Conservation (phyloP, 2,329 filamentous ascomycete genomes). For the Microcera coccophila region DNA sequence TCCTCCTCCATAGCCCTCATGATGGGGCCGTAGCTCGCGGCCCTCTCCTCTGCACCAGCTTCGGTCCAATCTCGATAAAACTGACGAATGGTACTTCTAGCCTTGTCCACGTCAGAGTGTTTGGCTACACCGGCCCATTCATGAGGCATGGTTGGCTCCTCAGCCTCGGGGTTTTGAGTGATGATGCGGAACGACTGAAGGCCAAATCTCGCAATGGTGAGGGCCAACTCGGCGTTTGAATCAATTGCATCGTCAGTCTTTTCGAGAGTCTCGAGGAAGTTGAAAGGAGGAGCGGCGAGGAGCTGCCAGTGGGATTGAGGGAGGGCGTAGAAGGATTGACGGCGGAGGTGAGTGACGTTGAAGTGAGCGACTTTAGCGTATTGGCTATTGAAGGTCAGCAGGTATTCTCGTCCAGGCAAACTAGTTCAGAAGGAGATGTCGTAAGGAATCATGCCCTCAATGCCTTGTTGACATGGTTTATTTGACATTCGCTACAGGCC, state of each 20-base stretch:
- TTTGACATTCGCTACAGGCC: too few species aligned
- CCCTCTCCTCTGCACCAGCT: slow-evolving; percentile 69
- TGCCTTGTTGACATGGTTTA: too few species aligned
- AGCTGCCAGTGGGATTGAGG: slow-evolving; percentile 80
- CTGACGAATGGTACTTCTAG: slow-evolving; percentile 85
- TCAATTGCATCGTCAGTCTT: slow-evolving; percentile 85
- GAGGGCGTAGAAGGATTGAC: slow-evolving; percentile 89
- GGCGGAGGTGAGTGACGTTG: slow-evolving; percentile 84
- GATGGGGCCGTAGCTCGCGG: slow-evolving; percentile 73
- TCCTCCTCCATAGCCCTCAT: slow-evolving; percentile 59
- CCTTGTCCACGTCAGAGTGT: slow-evolving; percentile 78
- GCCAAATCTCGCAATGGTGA: slow-evolving; percentile 68
- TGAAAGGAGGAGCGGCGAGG: slow-evolving; percentile 77
- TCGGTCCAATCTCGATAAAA: slow-evolving; percentile 93
- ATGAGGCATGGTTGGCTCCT: slow-evolving; percentile 47
- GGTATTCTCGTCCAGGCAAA: too few species aligned
- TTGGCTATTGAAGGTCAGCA: too few species aligned
- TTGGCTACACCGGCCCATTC: slow-evolving; percentile 71
- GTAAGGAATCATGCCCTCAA: too few species aligned
- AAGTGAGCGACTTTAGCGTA: slow-evolving; percentile 83
- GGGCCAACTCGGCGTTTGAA: slow-evolving; percentile 76
- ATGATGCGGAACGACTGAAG: slow-evolving; percentile 63
- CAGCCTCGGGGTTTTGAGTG: slow-evolving; percentile 32
- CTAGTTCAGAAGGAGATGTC: too few species aligned
- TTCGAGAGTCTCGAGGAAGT: slow-evolving; percentile 72